phyloP scores from a whole-genome alignment of 1,284 basidiomycete species.

The Apiotrichum gamsii region DNA sequence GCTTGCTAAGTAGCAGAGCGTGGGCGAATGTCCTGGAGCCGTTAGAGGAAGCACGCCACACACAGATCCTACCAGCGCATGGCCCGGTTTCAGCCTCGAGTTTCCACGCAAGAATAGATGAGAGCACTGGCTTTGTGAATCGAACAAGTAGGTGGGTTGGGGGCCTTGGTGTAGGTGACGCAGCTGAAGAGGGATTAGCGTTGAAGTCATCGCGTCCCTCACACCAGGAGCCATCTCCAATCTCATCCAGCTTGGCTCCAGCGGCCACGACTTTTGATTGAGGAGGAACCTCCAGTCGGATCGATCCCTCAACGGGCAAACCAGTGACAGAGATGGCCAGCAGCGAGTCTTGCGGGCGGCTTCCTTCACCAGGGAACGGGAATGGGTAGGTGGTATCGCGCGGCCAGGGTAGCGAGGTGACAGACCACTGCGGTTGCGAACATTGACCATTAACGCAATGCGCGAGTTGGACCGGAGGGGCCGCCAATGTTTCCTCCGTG shows the following conservation, averaged over 20 bases:
- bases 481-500: neutral
- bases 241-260: too few relatives aligned
- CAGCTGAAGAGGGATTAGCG: too few relatives aligned
- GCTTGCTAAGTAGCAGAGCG: constrained; percentile 35
- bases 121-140: neutral
- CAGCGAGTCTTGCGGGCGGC: constrained; percentile 22
- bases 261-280: neutral
- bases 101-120: constrained; percentile 6
- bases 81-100: neutral
- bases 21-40: constrained; percentile 15
- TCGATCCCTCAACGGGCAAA: neutral
- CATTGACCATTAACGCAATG: constrained; percentile 3
- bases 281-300: neutral
- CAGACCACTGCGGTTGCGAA: neutral
- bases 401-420: constrained; percentile 14
- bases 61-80: constrained; percentile 15
- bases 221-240: too few relatives aligned
- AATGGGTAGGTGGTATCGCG: constrained; percentile 21
- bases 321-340: constrained; percentile 15
- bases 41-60: neutral
- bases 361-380: constrained; percentile 38
- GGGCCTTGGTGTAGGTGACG: too few relatives aligned
- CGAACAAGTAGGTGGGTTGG: too few relatives aligned
- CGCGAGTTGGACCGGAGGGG: neutral
- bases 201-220: too few relatives aligned